Evolutionary conservation across 1,139 yeast species (phyloP), one percentile per base, ranked within the genome.

Genomic region (Yamadazyma triangularis): DNA sequence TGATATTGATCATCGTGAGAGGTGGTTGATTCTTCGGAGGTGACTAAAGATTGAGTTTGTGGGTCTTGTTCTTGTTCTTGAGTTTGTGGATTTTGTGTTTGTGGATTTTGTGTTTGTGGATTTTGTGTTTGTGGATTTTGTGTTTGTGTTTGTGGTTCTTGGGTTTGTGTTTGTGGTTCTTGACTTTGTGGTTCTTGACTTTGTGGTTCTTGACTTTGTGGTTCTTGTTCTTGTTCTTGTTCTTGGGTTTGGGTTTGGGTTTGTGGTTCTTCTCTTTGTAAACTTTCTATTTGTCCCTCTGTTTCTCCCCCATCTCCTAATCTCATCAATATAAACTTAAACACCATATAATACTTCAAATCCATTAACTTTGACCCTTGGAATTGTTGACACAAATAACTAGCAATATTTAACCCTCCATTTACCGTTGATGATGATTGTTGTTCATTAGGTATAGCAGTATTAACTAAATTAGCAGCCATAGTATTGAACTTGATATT

Each of bases 321-420:
- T 14, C 59, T 58, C 32, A 51, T 36, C 27, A 66, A 42, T 40
- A 58, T 64, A 35, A 66, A 64, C 37, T 61, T 62, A 41, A 66
- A 64, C 14, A 61, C 66, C 26, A 65, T 39, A 31, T 40, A 59
- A 39, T 67, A 66, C 30, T 56, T 57, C 30, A 68, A 47, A 38
- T 60, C 64, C 61, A 67, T 53, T 12, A 67, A 53, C 8, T 50
- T 39, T 2, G 60, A 50, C 33, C 65, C 50, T 42, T 60, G 67
- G 42, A 67, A 67, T 35, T 64, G 70, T 32, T 57, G 64, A 8
- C 62, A 45, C 26, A 64, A 36, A 33, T 45, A 48, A 15, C 44
- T 42, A 1, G 73, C 68, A 23, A 68, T 45, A 39, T 60, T 55
- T 8, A 67, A 33, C 21, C 40, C 41, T 6, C 63, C 67, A 36